These are phyloP conservation scores for Pinus taeda DNA, from an alignment of 75 land plant species.

Conservation along the genomic window DNA sequence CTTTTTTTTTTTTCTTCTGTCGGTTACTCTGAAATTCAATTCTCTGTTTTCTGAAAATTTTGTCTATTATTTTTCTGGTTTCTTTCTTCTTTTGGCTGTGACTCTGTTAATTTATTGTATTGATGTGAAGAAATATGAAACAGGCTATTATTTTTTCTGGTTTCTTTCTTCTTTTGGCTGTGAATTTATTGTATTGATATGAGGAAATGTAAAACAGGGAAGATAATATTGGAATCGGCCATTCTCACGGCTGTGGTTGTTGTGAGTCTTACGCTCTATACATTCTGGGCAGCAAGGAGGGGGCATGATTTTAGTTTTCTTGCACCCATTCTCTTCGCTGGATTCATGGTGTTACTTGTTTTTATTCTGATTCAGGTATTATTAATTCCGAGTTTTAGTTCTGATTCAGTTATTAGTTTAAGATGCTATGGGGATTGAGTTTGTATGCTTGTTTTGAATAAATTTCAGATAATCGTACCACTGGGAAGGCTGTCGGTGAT, in stretches of 20 bases:
- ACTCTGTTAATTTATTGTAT: no score
- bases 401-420: constrained; percentile 54
- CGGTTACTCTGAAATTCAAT: no score
- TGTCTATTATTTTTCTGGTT: no score
- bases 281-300: constrained; percentile 52
- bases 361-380: not conserved
- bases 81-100: no score
- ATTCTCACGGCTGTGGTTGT: constrained; percentile 41
- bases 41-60: no score
- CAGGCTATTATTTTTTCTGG: no score
- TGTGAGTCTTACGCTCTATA: constrained; percentile 36
- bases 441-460: not conserved
- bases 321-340: constrained; percentile 31
- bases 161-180: no score
- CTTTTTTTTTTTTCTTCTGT: no score
- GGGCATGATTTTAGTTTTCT: constrained; percentile 40
- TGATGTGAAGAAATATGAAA: no score
- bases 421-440: not conserved
- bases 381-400: constrained; percentile 13
- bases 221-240: constrained; percentile 43
- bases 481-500: constrained; percentile 18
- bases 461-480: constrained; percentile 24
- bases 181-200: no score
- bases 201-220: constrained; percentile 21
- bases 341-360: constrained; percentile 50